Evolutionary conservation across 352 stramenopile species (phyloP), one percentile per base, ranked within the genome.

Genomic region (Globisporangium lucens): DNA sequence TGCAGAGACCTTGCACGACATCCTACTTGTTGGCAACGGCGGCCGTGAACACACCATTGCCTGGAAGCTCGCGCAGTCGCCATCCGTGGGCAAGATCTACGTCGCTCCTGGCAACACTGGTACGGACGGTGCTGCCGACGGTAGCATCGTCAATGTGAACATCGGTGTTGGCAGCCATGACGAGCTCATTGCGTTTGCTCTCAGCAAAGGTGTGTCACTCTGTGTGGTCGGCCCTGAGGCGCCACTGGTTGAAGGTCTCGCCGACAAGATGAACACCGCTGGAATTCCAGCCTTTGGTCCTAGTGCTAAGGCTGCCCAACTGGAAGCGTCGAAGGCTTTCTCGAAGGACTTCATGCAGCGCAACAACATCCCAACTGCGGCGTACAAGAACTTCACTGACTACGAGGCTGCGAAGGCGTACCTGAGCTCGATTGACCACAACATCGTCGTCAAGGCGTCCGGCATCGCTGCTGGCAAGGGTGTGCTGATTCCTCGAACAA

Each of bases 391-490:
- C 68, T 99, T 99, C 74, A 98, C 89, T 0, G 85, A 97, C 62
- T 94, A 94, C 66, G 84, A 94, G 5, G 80, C 89, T 27, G 96
- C 95, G 27, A 89, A 89, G 65, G 77, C 79, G 66, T 99, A 99
- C 76, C 76, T 99, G 15, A 81, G 98, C 71, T 91, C 87, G 33
- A 87, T 98, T 30, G 84, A 96, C 67, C 89, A 98, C 69, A 88
- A 91, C 65, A 95, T 99, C 53, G 98, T 99, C 29, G 96, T 99
- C 72, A 99, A 99, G 83, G 97, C 98, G 52, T 99, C 96, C n/a
- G 98, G 98, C 35, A 97, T 99, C 35, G 98, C 98, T 56, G 98
- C 98, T 27, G 98, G 98, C 36, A 99, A 99, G 80, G 98, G 98
- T 55, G 98, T 99, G 27, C 77, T 99, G 9, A 90, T 99, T 38